phyloP scores from a whole-genome alignment of 768 basidiomycete genomes.

The Auricularia cornea region DNA sequence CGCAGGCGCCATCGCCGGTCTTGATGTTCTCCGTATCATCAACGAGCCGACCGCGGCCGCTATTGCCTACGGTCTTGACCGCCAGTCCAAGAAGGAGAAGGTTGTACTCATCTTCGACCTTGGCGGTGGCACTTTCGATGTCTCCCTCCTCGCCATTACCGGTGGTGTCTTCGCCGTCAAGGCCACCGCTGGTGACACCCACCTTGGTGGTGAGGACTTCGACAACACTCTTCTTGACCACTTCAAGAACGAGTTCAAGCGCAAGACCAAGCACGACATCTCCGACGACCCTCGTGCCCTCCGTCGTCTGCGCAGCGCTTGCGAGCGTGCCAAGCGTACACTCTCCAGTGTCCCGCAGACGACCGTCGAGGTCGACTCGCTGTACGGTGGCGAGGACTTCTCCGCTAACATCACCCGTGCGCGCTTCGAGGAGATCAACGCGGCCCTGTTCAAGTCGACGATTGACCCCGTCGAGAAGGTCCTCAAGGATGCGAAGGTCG shows the following conservation, averaged over 20 bases:
- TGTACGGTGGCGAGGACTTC: conserved; percentile 97
- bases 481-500: conserved; percentile 94
- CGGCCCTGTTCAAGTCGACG: conserved; percentile 89
- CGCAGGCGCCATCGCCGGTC: conserved; percentile 86
- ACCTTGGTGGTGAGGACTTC: conserved; percentile 97
- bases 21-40: conserved; percentile 97
- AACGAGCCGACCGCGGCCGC: conserved; percentile 98
- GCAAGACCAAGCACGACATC: conserved; percentile 95
- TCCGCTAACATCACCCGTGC: conserved; percentile 98
- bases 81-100: conserved; percentile 81
- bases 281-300: conserved; percentile 90
- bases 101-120: conserved; percentile 98
- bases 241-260: conserved; percentile 95
- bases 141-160: conserved; percentile 90
- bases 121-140: conserved; percentile 97
- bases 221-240: conserved; percentile 97
- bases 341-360: conserved; percentile 96
- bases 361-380: conserved; percentile 95
- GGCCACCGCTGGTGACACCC: conserved; percentile 96
- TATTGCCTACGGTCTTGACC: conserved; percentile 97
- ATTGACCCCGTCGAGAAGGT: conserved; percentile 97
- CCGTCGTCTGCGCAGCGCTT: conserved; percentile 94
- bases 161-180: conserved; percentile 98
- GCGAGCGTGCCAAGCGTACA: conserved; percentile 97
- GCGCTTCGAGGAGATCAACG: conserved; percentile 93